Percentiles rank a stretch among this genome's conserved stretches.
Conservation (phyloP, 192 early-diverging fungal species). For the Backusella liffmaniae region DNA sequence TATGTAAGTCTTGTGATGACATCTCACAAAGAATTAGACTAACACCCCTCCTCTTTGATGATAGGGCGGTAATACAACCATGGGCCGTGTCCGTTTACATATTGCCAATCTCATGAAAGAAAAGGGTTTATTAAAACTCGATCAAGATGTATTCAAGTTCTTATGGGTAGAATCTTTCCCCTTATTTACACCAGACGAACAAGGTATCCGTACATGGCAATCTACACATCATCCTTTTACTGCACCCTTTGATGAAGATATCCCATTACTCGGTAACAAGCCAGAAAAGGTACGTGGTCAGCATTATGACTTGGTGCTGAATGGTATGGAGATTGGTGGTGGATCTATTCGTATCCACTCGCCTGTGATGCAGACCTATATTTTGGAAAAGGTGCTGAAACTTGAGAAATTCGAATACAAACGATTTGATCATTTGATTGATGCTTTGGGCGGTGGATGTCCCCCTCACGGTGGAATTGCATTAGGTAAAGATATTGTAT, state of each 20-base stretch:
- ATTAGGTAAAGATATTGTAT: conserved; percentile 36
- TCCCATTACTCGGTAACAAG: conserved; percentile 56
- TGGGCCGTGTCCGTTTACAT: conserved; percentile 59
- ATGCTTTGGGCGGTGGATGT: conserved; percentile 79
- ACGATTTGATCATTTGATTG: conserved; percentile 79
- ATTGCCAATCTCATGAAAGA: conserved; percentile 49
- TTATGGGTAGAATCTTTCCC: conserved; percentile 91
- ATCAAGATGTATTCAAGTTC: conserved; percentile 58
- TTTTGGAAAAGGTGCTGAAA: conserved; percentile 72
- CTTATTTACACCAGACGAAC: conserved; percentile 73
- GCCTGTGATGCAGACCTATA: conserved; percentile 66
- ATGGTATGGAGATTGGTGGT: conserved; percentile 90
- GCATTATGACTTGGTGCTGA: conserved; percentile 90
- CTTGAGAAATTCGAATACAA: conserved; percentile 50
- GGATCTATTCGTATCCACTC: conserved; percentile 89
- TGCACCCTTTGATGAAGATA: conserved; percentile 68
- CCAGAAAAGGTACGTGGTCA: conserved; percentile 70
- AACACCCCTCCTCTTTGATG: background rate
- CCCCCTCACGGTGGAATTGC: conserved; percentile 92
- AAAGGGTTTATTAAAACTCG: conserved; percentile 51
- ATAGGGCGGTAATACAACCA: conserved; percentile 51
- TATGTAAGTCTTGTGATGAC: conserved; percentile 35
- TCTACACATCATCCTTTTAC: conserved; percentile 95
- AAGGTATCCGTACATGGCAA: conserved; percentile 39
- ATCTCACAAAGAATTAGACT: background rate